Base-by-base conservation (phyloP, 2,329 filamentous ascomycete genomes). In the Ceratocystis diversiconidia region DNA sequence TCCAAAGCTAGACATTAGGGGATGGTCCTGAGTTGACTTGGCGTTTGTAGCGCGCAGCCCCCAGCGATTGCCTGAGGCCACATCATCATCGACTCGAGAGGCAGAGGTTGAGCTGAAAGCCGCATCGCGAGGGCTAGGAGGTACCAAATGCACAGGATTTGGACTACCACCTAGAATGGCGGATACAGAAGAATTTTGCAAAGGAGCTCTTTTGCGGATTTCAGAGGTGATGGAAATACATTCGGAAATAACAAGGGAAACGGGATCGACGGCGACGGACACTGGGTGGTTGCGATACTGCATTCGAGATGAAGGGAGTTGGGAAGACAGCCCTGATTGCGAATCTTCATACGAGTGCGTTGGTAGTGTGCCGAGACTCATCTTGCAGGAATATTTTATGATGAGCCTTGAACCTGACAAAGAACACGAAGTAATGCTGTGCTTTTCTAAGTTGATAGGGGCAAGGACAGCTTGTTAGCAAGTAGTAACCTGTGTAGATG, bases 141-240 rank as follows among this genome's bases (percentile, higher is more conserved):
- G 78, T 1, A 79, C 80, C 3, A 84, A 76, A 65, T 82, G 79
- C 65, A 84, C 75, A 5, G 81, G 76, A 68, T 82, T 85, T 30
- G 83, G 84, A 69, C 79, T 83, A 69, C 90, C 90, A 62, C 94
- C 94, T 41, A 99, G 81, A 68, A 99, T 99, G 64, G 92, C 92
- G 46, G 94, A 91, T 57, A 99, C 94, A 4, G 92, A 96, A 12
- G 92, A 96, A 74, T 97, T 92, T 61, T 91, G 90, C 81, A 92
- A 97, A 70, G 94, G 88, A 69, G 91, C 89, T 82, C 96, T 88
- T 78, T 99, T 99, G 73, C 95, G 92, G 83, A 99, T 96, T 68
- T 92, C 91, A 69, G 92, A 96, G 15, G 94, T 97, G 77, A 99
- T 92, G 59, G 92, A 92, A 73, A 97, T 97, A 76, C 94, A 99